Evolutionary conservation across 2,329 filamentous ascomycete genomes (phyloP), one percentile per base, ranked within the genome.

Genomic region (Venturia nashicola): DNA sequence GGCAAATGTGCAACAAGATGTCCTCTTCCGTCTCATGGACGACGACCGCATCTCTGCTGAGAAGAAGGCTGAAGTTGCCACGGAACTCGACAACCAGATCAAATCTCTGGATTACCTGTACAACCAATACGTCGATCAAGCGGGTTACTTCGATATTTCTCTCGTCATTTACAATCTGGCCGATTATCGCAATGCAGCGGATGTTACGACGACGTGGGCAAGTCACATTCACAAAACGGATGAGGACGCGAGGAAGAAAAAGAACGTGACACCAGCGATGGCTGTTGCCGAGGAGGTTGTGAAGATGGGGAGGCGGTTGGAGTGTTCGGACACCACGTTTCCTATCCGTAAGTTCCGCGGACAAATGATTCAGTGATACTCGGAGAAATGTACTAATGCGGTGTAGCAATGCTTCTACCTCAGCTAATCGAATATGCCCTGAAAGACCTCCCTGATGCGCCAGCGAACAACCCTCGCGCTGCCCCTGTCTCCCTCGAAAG

Each of bases 1-100:
- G 61, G 93, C 92, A 16, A 93, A 94, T 71, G 94, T 99, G 62
- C 94, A 99, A 74, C 90, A 96, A 71, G 94, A 99, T 70, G 76
- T 97, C 51, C 75, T 97, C 32, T 88, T 91, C 72, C 83, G 90
- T 57, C 78, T 99, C 62, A 9, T 61, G 16, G 82, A 82, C 11
- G 94, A 99, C 68, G 73, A 78, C 1, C 85, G 94, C 54, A 82
- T 97, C 44, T 77, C 80, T 14, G 76, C 79, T 0, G 84, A 87
- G 60, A 83, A 85, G 54, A 85, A 83, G 70, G 76, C 78, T 0
- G 83, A 88, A 64, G 84, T 96, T 32, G 76, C 89, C 65, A 74
- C 80, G 55, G 81, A 83, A 40, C 83, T 97, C 44, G 86, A 96
- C 73, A 89, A 90, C n/a, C 83, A 85, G 59, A 88, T 97, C 60